phyloP scores from a whole-genome alignment of 371 early-diverging fungal genomes.

The Mucor circinelloides region DNA sequence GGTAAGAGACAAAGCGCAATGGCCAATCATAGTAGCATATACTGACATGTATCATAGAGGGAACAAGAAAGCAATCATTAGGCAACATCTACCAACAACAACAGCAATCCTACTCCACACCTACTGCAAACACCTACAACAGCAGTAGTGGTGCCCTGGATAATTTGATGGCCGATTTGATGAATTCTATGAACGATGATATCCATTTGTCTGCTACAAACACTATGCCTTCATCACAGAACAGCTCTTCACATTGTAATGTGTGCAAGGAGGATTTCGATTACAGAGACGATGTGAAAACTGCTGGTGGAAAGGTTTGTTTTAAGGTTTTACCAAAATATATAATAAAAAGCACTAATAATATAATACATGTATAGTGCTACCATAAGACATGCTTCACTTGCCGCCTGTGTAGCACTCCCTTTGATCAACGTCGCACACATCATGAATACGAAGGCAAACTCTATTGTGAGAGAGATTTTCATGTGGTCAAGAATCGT shows the following conservation, averaged over 20 bases:
- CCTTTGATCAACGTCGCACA: slow-evolving; percentile 63
- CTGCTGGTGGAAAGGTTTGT: slow-evolving; percentile 29
- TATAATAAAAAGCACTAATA: neutral
- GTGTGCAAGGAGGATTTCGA: slow-evolving; percentile 45
- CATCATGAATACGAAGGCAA: slow-evolving; percentile 67
- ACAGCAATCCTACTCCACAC: slow-evolving; percentile 10
- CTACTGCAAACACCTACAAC: slow-evolving; percentile 1
- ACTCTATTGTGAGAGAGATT: slow-evolving; percentile 74
- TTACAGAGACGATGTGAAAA: slow-evolving; percentile 46
- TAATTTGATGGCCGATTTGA: slow-evolving; percentile 61
- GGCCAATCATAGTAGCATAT: neutral
- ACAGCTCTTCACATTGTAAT: slow-evolving; percentile 10
- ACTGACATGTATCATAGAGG: slow-evolving; percentile 1
- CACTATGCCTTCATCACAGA: neutral
- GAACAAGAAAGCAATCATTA: slow-evolving; percentile 25
- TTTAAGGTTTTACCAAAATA: neutral
- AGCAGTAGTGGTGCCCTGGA: slow-evolving; percentile 45
- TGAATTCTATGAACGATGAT: slow-evolving; percentile 55
- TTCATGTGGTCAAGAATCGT: slow-evolving; percentile 54
- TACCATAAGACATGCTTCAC: slow-evolving; percentile 58
- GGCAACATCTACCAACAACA: slow-evolving; percentile 23
- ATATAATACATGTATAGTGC: slow-evolving; percentile 21
- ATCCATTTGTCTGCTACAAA: slow-evolving; percentile 3
- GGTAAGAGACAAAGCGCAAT: slow-evolving; percentile 1
- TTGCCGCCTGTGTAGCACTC: slow-evolving; percentile 67